phyloP scores from a whole-genome alignment of 78 protist species.

The Protostelium mycophagum region DNA sequence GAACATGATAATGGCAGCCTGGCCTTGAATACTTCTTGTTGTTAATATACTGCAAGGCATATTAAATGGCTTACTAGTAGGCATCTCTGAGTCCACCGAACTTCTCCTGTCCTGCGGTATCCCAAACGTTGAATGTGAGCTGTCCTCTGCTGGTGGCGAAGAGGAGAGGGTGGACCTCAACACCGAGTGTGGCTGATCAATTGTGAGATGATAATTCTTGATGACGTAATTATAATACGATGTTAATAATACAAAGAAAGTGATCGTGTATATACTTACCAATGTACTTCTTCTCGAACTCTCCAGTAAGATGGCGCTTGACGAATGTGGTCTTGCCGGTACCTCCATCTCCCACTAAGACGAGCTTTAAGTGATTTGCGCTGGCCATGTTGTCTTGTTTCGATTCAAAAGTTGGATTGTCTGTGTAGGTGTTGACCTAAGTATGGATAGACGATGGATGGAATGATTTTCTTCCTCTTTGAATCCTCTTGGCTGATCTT shows the following conservation, averaged over 20 bases:
- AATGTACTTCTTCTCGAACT: conserved; percentile 95
- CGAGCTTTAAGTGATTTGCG: conserved; percentile 25
- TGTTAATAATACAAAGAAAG: neutral
- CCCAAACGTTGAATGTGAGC: conserved; percentile 97
- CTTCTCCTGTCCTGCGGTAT: conserved; percentile 99
- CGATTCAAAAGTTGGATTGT: neutral
- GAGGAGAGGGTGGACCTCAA: conserved; percentile 88
- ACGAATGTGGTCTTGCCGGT: conserved; percentile 98
- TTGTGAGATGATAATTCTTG: neutral
- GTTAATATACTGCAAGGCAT: neutral
- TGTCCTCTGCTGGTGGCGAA: conserved; percentile 96
- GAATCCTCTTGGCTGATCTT: neutral
- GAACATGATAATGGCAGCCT: conserved; percentile 99
- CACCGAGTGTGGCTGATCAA: conserved; percentile 85
- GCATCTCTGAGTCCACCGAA: conserved; percentile 99
- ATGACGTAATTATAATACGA: neutral
- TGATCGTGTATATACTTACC: conserved; percentile 46
- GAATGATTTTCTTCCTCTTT: neutral
- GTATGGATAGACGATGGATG: neutral
- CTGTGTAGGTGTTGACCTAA: neutral
- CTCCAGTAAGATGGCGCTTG: conserved; percentile 98
- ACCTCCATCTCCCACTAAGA: conserved; percentile 76
- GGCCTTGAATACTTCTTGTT: conserved; percentile 76
- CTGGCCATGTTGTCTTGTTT: too few species aligned
- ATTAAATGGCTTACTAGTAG: conserved; percentile 72